phyloP scores from a whole-genome alignment of 176 grass and related monocot species.

The Carex parvula region DNA sequence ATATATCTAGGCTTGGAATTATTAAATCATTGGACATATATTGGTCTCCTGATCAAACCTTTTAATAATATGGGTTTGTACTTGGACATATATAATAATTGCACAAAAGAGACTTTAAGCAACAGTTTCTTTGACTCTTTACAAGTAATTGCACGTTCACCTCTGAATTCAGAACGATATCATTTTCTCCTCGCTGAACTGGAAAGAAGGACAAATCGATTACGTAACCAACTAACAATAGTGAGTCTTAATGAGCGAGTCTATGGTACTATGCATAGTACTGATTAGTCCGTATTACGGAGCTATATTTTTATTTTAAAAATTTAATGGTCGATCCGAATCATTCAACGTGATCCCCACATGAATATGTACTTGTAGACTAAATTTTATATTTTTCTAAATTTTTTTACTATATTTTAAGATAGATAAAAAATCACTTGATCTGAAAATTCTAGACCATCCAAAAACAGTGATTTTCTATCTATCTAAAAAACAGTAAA shows the following conservation, averaged over 20 bases:
- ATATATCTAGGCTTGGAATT: not conserved
- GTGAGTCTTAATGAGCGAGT: not conserved
- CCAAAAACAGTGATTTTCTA: no score
- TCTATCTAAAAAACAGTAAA: no score
- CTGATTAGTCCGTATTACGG: no score
- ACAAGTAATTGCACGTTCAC: slow-evolving; percentile 11
- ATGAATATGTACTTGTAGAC: no score
- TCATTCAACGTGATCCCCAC: no score
- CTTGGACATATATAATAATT: not conserved
- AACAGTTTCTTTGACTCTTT: not conserved
- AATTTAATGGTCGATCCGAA: no score
- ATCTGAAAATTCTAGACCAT: no score
- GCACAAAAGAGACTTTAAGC: not conserved
- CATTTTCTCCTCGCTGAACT: not conserved
- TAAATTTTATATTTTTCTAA: no score
- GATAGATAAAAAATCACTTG: no score
- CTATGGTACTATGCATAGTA: no score
- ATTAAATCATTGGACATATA: not conserved
- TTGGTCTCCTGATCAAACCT: not conserved
- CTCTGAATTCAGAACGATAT: not conserved
- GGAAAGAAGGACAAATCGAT: not conserved
- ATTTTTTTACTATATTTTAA: no score
- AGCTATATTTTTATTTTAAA: no score
- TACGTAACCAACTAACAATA: not conserved
- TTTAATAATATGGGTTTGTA: not conserved